phyloP scores from a whole-genome alignment of 805 yeast genomes.

The Saturnispora ahearnii region DNA sequence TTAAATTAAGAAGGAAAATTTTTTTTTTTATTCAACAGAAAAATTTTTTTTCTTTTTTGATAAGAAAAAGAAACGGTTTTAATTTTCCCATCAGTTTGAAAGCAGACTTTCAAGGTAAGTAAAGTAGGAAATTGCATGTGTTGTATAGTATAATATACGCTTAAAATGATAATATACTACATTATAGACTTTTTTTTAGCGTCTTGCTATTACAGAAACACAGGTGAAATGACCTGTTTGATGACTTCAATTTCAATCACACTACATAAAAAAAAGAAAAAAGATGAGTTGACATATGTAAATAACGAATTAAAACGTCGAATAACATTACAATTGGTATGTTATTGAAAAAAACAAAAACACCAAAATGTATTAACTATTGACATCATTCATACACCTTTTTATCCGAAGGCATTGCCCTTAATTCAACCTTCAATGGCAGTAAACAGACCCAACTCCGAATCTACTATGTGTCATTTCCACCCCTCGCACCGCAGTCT shows the following conservation, averaged over 20 bases:
- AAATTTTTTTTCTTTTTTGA: background rate
- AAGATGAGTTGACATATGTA: background rate
- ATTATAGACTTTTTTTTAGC: too few relatives aligned
- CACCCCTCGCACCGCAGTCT: conserved; percentile 1
- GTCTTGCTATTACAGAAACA: too few relatives aligned
- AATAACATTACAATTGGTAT: background rate
- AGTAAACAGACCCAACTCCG: background rate
- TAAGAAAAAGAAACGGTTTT: background rate
- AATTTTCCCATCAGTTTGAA: background rate
- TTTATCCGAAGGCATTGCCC: background rate
- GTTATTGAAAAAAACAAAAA: background rate
- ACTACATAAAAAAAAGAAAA: background rate
- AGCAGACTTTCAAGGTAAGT: too few relatives aligned
- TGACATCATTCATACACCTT: too few relatives aligned
- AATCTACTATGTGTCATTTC: background rate
- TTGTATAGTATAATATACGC: too few relatives aligned
- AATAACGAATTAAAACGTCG: background rate
- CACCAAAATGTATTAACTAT: background rate
- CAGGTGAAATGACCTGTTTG: background rate
- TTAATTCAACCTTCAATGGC: background rate
- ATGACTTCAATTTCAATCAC: background rate
- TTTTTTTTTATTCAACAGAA: background rate
- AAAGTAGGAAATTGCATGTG: too few relatives aligned
- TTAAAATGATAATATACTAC: too few relatives aligned
- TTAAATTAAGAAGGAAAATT: background rate